Base-by-base conservation (phyloP, 192 early-diverging fungal genomes). In the Radiomyces spectabilis region DNA sequence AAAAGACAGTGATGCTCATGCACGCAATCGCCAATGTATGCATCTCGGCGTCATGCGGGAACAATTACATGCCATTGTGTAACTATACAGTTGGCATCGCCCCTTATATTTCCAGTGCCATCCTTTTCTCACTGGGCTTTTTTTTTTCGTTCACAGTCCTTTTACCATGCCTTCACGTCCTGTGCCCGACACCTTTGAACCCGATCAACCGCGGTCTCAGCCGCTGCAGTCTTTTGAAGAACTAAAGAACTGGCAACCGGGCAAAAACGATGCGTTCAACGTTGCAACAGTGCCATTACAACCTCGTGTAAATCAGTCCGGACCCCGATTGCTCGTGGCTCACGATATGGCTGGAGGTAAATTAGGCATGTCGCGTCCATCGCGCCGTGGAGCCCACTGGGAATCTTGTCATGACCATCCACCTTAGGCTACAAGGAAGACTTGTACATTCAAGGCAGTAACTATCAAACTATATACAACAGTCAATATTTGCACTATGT, bases 301-400 rank as follows among this genome's bases (percentile, higher is more conserved):
- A 53, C 27, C 26, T 5, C 51, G 45, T 29, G 32, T 4, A 26
- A 29, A 47, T 43, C 26, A 35, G 1, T 4, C 9, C 3, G 33
- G 26, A 42, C 15, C 30, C 35, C 53, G 60, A 16, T 41, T 85
- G 12, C 41, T 84, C 6, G 46, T 78, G 1, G 81, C 78, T 35
- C 84, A 86, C 61, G 84, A 86, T 60, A 80, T 82, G 77, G 78
- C 74, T 7, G 74, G 75, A 46, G 80, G 78, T 66, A 63, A 67
- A 37, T n/a, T n/a, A n/a, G n/a, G n/a, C n/a, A n/a, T n/a, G n/a
- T n/a, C n/a, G n/a, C n/a, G n/a, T n/a, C n/a, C n/a, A n/a, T n/a
- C n/a, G n/a, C n/a, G n/a, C n/a, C n/a, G n/a, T n/a, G n/a, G n/a
- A n/a, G n/a, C n/a, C n/a, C n/a, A n/a, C n/a, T n/a, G n/a, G n/a